Percentiles rank a stretch among this genome's conserved stretches.
These are phyloP conservation scores for Picea engelmannii DNA, from an alignment of 83 land plant species.

Conservation along the genomic window DNA sequence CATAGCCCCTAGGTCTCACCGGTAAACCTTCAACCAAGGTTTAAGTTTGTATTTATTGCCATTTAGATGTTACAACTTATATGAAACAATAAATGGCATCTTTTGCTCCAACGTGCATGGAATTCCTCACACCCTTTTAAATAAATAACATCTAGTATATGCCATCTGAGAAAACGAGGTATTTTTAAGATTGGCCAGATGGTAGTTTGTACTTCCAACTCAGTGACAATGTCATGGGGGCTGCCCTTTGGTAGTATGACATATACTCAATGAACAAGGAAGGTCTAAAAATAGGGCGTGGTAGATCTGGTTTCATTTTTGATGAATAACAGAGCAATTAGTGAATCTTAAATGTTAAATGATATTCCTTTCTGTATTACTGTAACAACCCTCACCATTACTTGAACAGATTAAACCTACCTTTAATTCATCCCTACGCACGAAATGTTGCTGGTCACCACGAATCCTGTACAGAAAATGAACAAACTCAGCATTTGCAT, in stretches of 20 bases:
- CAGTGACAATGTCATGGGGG: not conserved
- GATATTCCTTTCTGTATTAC: not conserved
- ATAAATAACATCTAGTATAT: not conserved
- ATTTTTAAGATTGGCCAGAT: not conserved
- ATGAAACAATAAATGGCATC: not conserved
- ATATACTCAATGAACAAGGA: not conserved
- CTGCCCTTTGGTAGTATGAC: not conserved
- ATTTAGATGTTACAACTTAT: not conserved
- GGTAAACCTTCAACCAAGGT: not conserved
- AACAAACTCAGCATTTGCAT: not conserved
- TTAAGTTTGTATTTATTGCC: not conserved
- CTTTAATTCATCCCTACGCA: slow-evolving; percentile 91
- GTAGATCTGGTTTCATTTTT: not conserved
- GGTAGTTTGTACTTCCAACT: not conserved
- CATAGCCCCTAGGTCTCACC: too few relatives aligned
- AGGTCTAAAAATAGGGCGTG: slow-evolving; percentile 1
- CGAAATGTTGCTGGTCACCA: slow-evolving; percentile 99
- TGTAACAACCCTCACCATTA: not conserved
- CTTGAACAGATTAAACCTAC: slow-evolving; percentile 27
- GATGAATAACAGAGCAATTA: not conserved
- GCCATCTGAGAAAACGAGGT: not conserved
- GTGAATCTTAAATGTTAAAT: not conserved
- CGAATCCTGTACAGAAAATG: slow-evolving; percentile 64
- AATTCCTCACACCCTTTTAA: not conserved
- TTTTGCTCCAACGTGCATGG: not conserved